Base-by-base conservation (phyloP, 2,329 filamentous ascomycete genomes). In the Catunica adiposa region DNA sequence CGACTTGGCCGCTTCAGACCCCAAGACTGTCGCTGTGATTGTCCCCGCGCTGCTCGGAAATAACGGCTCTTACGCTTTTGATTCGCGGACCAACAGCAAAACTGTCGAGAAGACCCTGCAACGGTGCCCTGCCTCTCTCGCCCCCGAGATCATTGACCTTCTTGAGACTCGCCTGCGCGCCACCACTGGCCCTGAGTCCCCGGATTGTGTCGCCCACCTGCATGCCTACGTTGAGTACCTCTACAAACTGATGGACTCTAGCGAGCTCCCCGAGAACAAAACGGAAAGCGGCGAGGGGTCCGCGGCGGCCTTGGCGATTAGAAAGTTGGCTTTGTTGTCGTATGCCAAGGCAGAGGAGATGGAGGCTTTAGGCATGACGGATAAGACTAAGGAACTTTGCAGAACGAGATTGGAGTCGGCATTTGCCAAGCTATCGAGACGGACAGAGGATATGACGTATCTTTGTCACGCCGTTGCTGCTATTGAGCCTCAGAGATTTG, bases 61-160 rank as follows among this genome's bases (percentile, higher is more conserved):
- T 53, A 72, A 82, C 58, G 86, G 86, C 1, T 76, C 77, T 1
- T 80, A 87, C 61, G 86, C 84, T 64, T 92, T 97, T 63, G 92
- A 97, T 64, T 82, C 86, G 60, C 74, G 84, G 57, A 94, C 89
- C 0, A 92, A 85, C 65, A 84, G 83, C 1, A 94, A 90, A 68
- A 90, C 87, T 0, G 71, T 95, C 1, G 87, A 94, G 62, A 83
- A 78, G 60, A 72, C 92, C 1, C 68, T 94, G 3, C 74, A 80
- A 54, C 74, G 76, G 46, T 76, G 79, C 7, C 76, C 77, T 23
- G 68, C 72, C 3, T 66, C 75, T 20, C 78, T 82, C 34, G 72
- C 82, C 22, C 73, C 78, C 56, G 66, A 68, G 15, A 67, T 76
- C n/a, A 66, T 82, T 37, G 67, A 70, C 26, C 66, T 75, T 26